A percentile compares a stretch with the other conserved stretches of the same genome.
phyloP scores from a whole-genome alignment of 2,329 filamentous ascomycete species.

The Claviceps paspali region DNA sequence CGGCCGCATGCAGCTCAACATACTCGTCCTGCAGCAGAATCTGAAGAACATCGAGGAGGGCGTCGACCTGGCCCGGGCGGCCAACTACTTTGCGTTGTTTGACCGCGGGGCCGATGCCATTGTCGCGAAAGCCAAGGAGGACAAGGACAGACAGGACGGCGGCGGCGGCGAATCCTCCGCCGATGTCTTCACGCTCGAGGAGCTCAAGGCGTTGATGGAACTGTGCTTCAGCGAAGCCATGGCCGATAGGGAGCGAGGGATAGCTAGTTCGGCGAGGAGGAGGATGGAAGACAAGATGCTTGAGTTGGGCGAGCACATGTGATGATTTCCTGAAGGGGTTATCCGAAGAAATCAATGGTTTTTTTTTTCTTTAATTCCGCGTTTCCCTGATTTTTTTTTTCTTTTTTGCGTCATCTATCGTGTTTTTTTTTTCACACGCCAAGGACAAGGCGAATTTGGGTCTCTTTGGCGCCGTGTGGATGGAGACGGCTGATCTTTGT shows the following conservation, averaged over 20 bases:
- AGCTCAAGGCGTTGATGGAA: constrained; percentile 50
- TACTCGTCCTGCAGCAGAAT: constrained; percentile 89
- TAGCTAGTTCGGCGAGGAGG: constrained; percentile 50
- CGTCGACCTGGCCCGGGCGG: constrained; percentile 46
- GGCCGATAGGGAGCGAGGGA: constrained; percentile 50
- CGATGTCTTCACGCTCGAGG: constrained; percentile 46
- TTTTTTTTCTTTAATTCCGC: background rate
- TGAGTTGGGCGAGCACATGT: constrained; percentile 53
- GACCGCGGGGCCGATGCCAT: constrained; percentile 49
- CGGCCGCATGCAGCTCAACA: constrained; percentile 82
- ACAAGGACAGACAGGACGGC: constrained; percentile 19
- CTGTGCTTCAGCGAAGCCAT: constrained; percentile 54
- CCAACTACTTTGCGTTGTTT: constrained; percentile 56
- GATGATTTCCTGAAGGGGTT: constrained; percentile 1
- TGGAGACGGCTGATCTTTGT: background rate
- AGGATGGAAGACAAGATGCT: constrained; percentile 56
- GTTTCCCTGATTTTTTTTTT: background rate
- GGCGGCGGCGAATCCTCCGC: constrained; percentile 14
- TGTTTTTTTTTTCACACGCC: background rate
- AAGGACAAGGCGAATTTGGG: too few relatives aligned
- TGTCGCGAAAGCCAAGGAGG: constrained; percentile 43
- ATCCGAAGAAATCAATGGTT: background rate
- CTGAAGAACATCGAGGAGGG: constrained; percentile 78
- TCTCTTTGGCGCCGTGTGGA: too few relatives aligned
- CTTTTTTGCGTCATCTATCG: background rate